Evolutionary conservation across 352 stramenopile genomes (phyloP), one percentile per base, ranked within the genome.

Genomic region (Pythium phragmiticola): DNA sequence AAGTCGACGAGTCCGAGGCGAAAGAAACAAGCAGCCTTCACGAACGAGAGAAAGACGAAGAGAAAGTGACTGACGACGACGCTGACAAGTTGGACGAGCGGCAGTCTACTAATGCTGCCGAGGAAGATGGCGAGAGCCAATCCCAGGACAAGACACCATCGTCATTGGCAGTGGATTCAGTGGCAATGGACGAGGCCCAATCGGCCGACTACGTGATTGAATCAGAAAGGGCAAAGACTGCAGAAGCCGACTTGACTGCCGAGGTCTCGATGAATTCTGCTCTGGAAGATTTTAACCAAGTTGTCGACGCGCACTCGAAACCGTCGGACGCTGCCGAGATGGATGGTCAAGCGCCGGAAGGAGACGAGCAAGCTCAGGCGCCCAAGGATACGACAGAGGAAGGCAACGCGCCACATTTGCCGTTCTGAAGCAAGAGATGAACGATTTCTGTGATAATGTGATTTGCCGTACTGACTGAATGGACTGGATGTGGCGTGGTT

Each of bases 151-250:
- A 42, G 13, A 30, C 17, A 2, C 21, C 28, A 28, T 4, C 12
- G 26, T 30, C 14, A 54, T 33, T 34, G 3, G 8, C 14, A 4
- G 34, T n/a, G 0, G 42, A 47, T 57, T 30, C 51, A 3, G 33
- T 17, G 16, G 6, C 26, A 11, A 5, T 4, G 6, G 21, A 66
- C 16, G 51, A 52, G 2, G 6, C 12, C 12, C 43, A 59, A 23
- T 53, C 30, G 0, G 59, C 49, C 16, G 60, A 51, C n/a, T 54
- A 66, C 11, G 46, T 49, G 21, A 47, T 49, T 14, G 49, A 48
- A 9, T 50, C 42, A 13, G 14, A 46, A 28, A 34, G 21, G n/a
- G 19, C 13, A 26, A 3, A 41, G 19, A 39, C 34, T 9, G 0
- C 34, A 23, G 16, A 45, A 19, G 19, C 19, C 9, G 23, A 13